These are phyloP conservation scores for Rhizopogon parksii DNA, from an alignment of 1,284 basidiomycete genomes.

Conservation along the genomic window DNA sequence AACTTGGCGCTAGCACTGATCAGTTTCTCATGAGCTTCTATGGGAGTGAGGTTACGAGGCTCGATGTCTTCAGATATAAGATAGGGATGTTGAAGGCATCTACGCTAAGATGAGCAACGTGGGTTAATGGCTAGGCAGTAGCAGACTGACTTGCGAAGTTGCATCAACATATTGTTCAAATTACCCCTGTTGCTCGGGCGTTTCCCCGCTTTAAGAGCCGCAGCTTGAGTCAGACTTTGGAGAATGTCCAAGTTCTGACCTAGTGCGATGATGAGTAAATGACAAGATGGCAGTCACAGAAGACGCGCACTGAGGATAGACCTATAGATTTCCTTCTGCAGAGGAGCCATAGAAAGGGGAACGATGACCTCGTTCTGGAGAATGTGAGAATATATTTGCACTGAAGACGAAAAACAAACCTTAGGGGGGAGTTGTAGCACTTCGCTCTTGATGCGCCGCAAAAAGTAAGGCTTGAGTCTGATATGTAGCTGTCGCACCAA, in stretches of 20 bases:
- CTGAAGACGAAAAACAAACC: constrained; percentile 35
- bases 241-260: constrained; percentile 66
- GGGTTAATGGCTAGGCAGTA: constrained; percentile 6
- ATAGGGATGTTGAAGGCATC: constrained; percentile 88
- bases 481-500: constrained; percentile 74
- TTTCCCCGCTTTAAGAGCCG: constrained; percentile 27
- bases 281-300: neutral
- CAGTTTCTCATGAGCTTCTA: constrained; percentile 71
- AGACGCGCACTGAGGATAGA: constrained; percentile 62
- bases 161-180: constrained; percentile 81
- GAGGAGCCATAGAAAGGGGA: constrained; percentile 80
- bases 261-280: constrained; percentile 23
- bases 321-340: constrained; percentile 89
- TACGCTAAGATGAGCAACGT: constrained; percentile 22
- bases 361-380: constrained; percentile 82
- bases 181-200: constrained; percentile 38
- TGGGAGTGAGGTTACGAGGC: constrained; percentile 51
- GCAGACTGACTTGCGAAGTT: constrained; percentile 65
- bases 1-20: constrained; percentile 87
- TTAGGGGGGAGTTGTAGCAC: constrained; percentile 90
- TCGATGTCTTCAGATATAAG: constrained; percentile 80
- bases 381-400: constrained; percentile 10
- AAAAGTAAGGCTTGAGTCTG: constrained; percentile 82
- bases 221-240: constrained; percentile 45
- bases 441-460: constrained; percentile 88